These are phyloP conservation scores for Rhizopogon salebrosus DNA, from an alignment of 768 basidiomycete species.

Conservation along the genomic window DNA sequence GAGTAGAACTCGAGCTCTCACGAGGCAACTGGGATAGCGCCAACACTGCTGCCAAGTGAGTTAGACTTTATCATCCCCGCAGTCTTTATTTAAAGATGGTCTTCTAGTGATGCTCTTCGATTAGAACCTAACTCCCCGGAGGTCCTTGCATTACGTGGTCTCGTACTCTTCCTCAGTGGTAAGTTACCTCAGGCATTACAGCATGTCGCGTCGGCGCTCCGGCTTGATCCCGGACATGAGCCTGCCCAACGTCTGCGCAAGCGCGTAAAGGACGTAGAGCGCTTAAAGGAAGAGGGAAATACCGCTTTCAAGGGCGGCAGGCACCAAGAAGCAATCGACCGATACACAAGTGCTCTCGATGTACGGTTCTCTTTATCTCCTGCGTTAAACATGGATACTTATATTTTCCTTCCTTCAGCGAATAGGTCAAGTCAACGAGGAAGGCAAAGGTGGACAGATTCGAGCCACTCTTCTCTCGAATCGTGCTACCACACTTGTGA, in stretches of 20 bases:
- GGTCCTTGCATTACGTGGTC: slow-evolving; percentile 69
- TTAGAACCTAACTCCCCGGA: slow-evolving; percentile 73
- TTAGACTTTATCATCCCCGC: slow-evolving; percentile 6
- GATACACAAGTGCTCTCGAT: slow-evolving; percentile 70
- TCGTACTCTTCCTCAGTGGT: slow-evolving; percentile 70
- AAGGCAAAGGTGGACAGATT: slow-evolving; percentile 76
- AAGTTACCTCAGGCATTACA: slow-evolving; percentile 68
- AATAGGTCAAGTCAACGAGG: slow-evolving; percentile 62
- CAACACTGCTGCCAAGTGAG: slow-evolving; percentile 67
- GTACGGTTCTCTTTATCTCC: slow-evolving; percentile 28
- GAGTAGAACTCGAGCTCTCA: slow-evolving; percentile 71
- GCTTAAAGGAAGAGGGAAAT: slow-evolving; percentile 84
- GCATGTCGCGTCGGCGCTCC: slow-evolving; percentile 66
- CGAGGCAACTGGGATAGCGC: slow-evolving; percentile 74
- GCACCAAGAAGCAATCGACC: slow-evolving; percentile 56
- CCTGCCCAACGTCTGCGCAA: slow-evolving; percentile 66
- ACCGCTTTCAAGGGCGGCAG: slow-evolving; percentile 59
- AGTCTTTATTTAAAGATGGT: not conserved
- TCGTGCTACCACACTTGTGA: slow-evolving; percentile 75
- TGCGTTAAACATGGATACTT: not conserved
- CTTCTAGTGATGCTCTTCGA: slow-evolving; percentile 66
- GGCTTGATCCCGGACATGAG: slow-evolving; percentile 74
- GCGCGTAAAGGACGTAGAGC: slow-evolving; percentile 78
- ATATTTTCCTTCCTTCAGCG: slow-evolving; percentile 33
- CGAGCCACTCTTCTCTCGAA: slow-evolving; percentile 79